phyloP scores from a whole-genome alignment of 148 eudicot species.

The Oxyria digyna region DNA sequence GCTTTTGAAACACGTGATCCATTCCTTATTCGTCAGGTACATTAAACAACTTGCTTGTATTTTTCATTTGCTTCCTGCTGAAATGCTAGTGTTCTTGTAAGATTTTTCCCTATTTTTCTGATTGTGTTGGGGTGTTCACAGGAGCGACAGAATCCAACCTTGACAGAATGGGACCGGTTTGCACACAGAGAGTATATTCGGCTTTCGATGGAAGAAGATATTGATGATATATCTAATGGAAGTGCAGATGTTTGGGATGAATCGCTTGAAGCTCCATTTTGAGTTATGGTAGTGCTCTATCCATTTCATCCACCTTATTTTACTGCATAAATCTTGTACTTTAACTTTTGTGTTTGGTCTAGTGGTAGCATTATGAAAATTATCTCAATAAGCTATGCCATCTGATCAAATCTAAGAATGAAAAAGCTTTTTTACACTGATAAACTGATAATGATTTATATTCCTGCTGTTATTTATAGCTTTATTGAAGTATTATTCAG shows the following conservation, averaged over 20 bases:
- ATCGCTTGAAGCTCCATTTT: slow-evolving; percentile 94
- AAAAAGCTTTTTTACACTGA: background rate
- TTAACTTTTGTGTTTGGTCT: background rate
- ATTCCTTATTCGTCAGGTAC: slow-evolving; percentile 93
- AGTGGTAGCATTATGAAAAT: background rate
- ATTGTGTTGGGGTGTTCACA: slow-evolving; percentile 20
- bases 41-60: background rate
- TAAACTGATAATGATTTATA: background rate
- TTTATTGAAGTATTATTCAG: background rate
- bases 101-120: background rate
- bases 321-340: background rate
- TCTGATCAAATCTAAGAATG: background rate
- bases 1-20: slow-evolving; percentile 98
- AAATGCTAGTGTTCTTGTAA: background rate
- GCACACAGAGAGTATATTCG: slow-evolving; percentile 96
- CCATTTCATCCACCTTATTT: background rate
- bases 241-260: slow-evolving; percentile 99
- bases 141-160: slow-evolving; percentile 92
- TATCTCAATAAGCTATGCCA: background rate
- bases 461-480: background rate
- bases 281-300: slow-evolving; percentile 13
- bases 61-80: background rate
- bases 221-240: slow-evolving; percentile 94
- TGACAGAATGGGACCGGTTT: slow-evolving; percentile 99
- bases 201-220: slow-evolving; percentile 99